phyloP scores from a whole-genome alignment of 352 stramenopile species.

The Ophiocytium majus region DNA sequence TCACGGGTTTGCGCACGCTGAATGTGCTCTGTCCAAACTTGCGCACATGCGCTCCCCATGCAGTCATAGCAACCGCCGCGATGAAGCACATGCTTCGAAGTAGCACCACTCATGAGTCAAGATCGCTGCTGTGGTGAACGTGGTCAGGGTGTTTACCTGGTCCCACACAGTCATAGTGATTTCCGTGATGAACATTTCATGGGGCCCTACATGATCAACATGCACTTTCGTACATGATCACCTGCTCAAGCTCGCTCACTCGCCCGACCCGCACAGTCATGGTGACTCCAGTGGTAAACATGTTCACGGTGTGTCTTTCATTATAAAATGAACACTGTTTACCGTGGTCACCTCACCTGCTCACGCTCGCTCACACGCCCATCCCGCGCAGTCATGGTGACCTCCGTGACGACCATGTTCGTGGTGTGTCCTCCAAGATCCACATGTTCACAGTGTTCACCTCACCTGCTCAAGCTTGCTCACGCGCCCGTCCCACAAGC shows the following conservation, averaged over 20 bases:
- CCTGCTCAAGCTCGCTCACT: conserved; percentile 57
- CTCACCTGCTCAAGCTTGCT: conserved; percentile 55
- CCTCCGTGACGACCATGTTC: background rate
- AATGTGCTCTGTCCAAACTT: conserved; percentile 58
- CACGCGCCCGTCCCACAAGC: conserved; percentile 53
- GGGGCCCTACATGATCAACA: too few species aligned
- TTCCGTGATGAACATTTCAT: too few species aligned
- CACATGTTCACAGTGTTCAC: too few species aligned
- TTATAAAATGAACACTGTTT: too few species aligned
- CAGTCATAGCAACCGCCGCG: conserved; percentile 54
- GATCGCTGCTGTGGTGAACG: too few species aligned
- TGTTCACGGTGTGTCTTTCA: too few species aligned
- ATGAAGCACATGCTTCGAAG: background rate
- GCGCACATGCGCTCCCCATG: conserved; percentile 50
- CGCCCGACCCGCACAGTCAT: conserved; percentile 56
- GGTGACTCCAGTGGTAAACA: conserved; percentile 44
- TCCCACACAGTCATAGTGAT: too few species aligned
- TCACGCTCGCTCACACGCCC: conserved; percentile 58
- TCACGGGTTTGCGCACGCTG: too few species aligned
- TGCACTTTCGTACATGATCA: too few species aligned
- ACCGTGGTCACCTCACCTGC: conserved; percentile 32
- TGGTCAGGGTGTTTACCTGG: too few species aligned
- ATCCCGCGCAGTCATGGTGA: conserved; percentile 56
- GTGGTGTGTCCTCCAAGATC: too few species aligned
- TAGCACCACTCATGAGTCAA: too few species aligned